phyloP scores from a whole-genome alignment of 2,329 filamentous ascomycete genomes.

The Colletotrichum simmondsii region DNA sequence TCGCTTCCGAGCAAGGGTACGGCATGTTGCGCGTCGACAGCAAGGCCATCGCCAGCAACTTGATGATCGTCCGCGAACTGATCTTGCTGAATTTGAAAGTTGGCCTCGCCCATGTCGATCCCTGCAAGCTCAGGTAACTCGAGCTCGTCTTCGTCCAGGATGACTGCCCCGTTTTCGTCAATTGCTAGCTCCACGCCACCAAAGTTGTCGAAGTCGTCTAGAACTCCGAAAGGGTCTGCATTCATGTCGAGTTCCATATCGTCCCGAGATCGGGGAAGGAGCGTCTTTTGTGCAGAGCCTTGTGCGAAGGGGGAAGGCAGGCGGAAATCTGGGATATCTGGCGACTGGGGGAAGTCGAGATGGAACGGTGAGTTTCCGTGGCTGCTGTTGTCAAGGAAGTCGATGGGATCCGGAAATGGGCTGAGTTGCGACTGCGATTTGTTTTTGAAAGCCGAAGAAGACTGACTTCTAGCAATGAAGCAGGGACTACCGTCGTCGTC shows the following conservation, averaged over 20 bases:
- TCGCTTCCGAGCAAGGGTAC: neutral
- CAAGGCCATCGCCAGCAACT: neutral
- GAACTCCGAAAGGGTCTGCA: conserved; percentile 47
- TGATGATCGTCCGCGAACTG: neutral
- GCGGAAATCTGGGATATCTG: conserved; percentile 43
- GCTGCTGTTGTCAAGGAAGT: conserved; percentile 2
- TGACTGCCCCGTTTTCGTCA: conserved; percentile 61
- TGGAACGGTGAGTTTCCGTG: conserved; percentile 41
- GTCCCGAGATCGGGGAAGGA: conserved; percentile 16
- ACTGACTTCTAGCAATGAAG: conserved; percentile 47
- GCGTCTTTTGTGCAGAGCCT: conserved; percentile 36
- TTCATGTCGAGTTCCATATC: conserved; percentile 9
- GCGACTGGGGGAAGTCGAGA: conserved; percentile 43
- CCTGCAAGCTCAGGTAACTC: conserved; percentile 55
- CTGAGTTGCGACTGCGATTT: conserved; percentile 56
- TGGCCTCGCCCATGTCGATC: conserved; percentile 14
- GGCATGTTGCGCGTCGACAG: neutral
- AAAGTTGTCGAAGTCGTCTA: conserved; percentile 50
- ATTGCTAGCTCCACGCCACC: conserved; percentile 60
- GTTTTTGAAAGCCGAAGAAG: conserved; percentile 40
- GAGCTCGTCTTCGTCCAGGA: conserved; percentile 53
- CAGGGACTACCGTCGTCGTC: conserved; percentile 46
- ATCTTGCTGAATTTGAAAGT: conserved; percentile 27
- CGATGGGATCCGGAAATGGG: conserved; percentile 41
- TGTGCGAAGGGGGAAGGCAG: conserved; percentile 48